Conservation (phyloP, 345 rosid species). For the Salix exigua region DNA sequence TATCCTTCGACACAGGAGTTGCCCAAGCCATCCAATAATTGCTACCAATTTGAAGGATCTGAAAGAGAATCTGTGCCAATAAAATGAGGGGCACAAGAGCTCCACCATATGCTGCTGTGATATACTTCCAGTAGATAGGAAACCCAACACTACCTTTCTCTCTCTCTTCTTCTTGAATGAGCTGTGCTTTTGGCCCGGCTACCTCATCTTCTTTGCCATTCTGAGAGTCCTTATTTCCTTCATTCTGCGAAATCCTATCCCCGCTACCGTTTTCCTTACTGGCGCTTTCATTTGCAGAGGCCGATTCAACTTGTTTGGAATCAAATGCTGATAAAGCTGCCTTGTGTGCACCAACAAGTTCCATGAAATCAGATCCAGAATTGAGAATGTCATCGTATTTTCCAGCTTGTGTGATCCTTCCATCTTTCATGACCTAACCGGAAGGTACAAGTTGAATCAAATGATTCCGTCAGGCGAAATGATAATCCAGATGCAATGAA, state of each 20-base stretch:
- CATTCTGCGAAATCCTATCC: conserved; percentile 16
- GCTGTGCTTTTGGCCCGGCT: conserved; percentile 44
- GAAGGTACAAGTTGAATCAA: neutral
- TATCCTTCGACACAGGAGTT: conserved; percentile 55
- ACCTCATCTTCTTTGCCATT: conserved; percentile 38
- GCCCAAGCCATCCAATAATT: conserved; percentile 93
- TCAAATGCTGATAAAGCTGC: conserved; percentile 56
- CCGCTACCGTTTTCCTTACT: no score
- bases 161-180: conserved; percentile 80
- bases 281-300: conserved; percentile 15
- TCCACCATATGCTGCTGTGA: conserved; percentile 67
- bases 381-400: conserved; percentile 58
- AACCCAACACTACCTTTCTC: conserved; percentile 75
- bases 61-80: conserved; percentile 58
- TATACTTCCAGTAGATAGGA: conserved; percentile 57
- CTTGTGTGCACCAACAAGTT: conserved; percentile 71
- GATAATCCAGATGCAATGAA: neutral
- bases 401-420: conserved; percentile 71
- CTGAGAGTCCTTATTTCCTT: conserved; percentile 30
- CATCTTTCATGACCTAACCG: conserved; percentile 75
- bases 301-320: conserved; percentile 33
- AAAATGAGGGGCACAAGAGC: conserved; percentile 67
- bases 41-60: conserved; percentile 72
- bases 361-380: conserved; percentile 71
- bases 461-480: neutral